Conservation (phyloP, 2,329 filamentous ascomycete species). For the Pestalotiopsis sp. region DNA sequence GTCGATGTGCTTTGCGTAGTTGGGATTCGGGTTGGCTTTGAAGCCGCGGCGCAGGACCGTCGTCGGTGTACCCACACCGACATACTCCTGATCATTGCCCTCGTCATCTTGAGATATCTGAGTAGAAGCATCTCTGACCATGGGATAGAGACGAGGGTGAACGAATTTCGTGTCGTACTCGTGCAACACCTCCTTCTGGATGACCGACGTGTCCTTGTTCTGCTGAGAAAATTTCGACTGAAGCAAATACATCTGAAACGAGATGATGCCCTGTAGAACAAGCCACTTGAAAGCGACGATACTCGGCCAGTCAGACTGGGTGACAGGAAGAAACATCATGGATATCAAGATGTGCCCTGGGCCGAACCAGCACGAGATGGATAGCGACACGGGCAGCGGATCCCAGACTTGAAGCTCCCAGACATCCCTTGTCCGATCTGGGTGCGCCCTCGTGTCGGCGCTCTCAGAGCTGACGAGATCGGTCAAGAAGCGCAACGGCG, state of each 20-base stretch:
- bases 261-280: constrained; percentile 74
- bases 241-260: constrained; percentile 75
- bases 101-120: constrained; percentile 65
- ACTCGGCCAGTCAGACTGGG: constrained; percentile 78
- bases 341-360: constrained; percentile 93
- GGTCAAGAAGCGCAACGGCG: constrained; percentile 76
- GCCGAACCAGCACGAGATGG: constrained; percentile 88
- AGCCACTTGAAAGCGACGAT: constrained; percentile 84
- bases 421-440: constrained; percentile 80
- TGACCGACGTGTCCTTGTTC: constrained; percentile 78
- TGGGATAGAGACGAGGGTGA: constrained; percentile 81
- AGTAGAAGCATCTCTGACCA: constrained; percentile 77
- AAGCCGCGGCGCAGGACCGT: constrained; percentile 75
- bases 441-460: constrained; percentile 83
- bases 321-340: constrained; percentile 81
- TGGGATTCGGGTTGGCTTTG: constrained; percentile 80
- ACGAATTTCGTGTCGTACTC: constrained; percentile 98
- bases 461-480: constrained; percentile 68
- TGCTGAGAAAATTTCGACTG: constrained; percentile 80
- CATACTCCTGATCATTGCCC: constrained; percentile 43
- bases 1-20: constrained; percentile 74
- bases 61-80: constrained; percentile 56
- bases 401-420: constrained; percentile 97
- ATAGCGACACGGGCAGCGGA: constrained; percentile 80
- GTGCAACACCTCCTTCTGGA: constrained; percentile 89